Evolutionary conservation across 1,284 basidiomycete species (phyloP).

Genomic region (Lentinula novae-zelandiae): DNA sequence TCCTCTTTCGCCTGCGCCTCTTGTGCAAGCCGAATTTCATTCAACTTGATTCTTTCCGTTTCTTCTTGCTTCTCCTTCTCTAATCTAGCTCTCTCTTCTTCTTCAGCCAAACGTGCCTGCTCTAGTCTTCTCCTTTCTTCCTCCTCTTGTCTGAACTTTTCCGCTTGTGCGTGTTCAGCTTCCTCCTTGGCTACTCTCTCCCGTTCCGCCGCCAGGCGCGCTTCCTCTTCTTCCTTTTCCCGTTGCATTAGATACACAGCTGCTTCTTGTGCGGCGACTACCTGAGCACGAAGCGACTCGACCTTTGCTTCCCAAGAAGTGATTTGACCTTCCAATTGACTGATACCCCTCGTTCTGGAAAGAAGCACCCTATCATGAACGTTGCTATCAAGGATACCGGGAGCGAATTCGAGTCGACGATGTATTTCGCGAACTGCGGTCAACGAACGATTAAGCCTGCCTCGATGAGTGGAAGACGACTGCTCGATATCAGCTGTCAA

Average conservation of each 20-base stretch:
- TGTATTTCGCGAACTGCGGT: slow-evolving; percentile 49
- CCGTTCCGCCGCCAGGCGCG: slow-evolving; percentile 25
- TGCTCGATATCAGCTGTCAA: slow-evolving; percentile 35
- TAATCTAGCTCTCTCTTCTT: slow-evolving; percentile 26
- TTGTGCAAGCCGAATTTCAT: slow-evolving; percentile 22
- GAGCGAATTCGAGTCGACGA: slow-evolving; percentile 43
- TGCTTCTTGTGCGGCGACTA: slow-evolving; percentile 31
- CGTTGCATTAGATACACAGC: slow-evolving; percentile 32
- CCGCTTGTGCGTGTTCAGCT: slow-evolving; percentile 26
- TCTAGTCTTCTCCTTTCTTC: slow-evolving; percentile 32
- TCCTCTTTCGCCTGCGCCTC: slow-evolving; percentile 26
- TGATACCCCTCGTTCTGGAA: slow-evolving; percentile 41
- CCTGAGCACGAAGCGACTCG: slow-evolving; percentile 31
- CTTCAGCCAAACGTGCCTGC: slow-evolving; percentile 28
- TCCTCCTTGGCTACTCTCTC: slow-evolving; percentile 27
- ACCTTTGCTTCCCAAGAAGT: slow-evolving; percentile 44
- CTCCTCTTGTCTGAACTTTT: slow-evolving; percentile 27
- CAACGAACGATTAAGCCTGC: slow-evolving; percentile 43
- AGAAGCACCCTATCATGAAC: slow-evolving; percentile 42
- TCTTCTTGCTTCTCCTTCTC: slow-evolving; percentile 19
- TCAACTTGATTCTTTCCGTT: slow-evolving; percentile 7
- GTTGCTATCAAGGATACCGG: slow-evolving; percentile 35
- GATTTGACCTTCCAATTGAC: slow-evolving; percentile 47
- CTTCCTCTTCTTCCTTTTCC: slow-evolving; percentile 27
- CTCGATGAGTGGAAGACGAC: slow-evolving; percentile 30